Percentiles rank a stretch among this genome's conserved stretches.
Conservation (phyloP, 441 rosid species). For the Daphne laureola region DNA sequence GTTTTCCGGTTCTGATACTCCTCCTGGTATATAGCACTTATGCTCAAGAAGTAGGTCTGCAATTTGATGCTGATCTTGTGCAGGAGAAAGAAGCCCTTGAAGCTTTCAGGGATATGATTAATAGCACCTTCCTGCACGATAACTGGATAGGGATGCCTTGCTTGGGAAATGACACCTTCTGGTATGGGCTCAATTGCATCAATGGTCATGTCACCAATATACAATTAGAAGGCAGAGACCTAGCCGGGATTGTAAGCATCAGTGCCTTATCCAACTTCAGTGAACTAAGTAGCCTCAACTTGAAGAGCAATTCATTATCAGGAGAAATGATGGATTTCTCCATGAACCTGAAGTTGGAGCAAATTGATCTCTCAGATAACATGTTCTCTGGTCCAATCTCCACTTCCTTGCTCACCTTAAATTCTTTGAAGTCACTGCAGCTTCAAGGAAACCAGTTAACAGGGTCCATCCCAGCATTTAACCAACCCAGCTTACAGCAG, state of each 20-base stretch:
- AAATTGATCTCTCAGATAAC: constrained; percentile 34
- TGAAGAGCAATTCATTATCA: constrained; percentile 32
- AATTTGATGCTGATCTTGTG: background rate
- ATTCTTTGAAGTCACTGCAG: constrained; percentile 24
- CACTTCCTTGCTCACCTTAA: constrained; percentile 16
- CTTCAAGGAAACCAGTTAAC: constrained; percentile 39
- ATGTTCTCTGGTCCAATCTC: constrained; percentile 27
- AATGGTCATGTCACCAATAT: constrained; percentile 28
- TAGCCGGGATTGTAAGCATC: constrained; percentile 14
- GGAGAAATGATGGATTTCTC: constrained; percentile 37
- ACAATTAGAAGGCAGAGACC: constrained; percentile 23
- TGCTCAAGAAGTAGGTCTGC: background rate
- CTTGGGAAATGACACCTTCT: constrained; percentile 16
- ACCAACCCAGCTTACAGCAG: constrained; percentile 23
- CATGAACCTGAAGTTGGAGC: constrained; percentile 22
- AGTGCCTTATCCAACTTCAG: constrained; percentile 26
- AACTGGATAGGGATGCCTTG: constrained; percentile 46
- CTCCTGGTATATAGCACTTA: background rate
- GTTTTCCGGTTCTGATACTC: constrained; percentile 9
- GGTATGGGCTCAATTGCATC: constrained; percentile 35
- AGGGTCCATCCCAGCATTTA: constrained; percentile 28
- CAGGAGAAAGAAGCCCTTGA: constrained; percentile 31
- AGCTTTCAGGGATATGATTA: constrained; percentile 29
- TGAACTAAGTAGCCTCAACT: constrained; percentile 26
- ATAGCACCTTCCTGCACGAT: constrained; percentile 25